phyloP scores from a whole-genome alignment of 768 basidiomycete species.

The Xerocomus potaroensis region DNA sequence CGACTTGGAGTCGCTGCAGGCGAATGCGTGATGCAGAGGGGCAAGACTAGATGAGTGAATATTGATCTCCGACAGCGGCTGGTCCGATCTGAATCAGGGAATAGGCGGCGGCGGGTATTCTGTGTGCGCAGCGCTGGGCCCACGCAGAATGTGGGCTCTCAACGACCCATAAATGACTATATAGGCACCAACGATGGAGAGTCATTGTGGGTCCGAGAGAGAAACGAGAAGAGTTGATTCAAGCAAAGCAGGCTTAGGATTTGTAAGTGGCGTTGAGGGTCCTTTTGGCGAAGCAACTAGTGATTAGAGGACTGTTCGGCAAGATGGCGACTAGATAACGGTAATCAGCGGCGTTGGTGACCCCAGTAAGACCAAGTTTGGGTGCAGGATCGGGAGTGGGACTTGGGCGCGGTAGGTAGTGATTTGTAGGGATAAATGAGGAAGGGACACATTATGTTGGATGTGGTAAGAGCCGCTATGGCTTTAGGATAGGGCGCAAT shows the following conservation, averaged over 20 bases:
- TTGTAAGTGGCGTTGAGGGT: conserved; percentile 15
- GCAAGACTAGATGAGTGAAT: not conserved
- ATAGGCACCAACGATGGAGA: not conserved
- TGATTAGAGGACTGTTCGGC: not conserved
- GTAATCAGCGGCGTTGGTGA: conserved; percentile 7
- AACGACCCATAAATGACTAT: conserved; percentile 6
- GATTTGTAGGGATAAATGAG: too few species aligned
- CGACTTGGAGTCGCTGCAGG: conserved; percentile 1
- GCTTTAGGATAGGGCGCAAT: not conserved
- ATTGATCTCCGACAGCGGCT: conserved; percentile 5
- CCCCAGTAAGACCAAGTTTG: not conserved
- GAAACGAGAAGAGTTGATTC: not conserved
- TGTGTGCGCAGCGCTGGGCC: too few species aligned
- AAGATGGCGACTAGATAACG: conserved; percentile 14
- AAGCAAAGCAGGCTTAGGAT: not conserved
- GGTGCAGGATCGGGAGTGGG: not conserved
- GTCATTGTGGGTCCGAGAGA: conserved; percentile 20
- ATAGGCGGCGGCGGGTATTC: not conserved
- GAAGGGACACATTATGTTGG: too few species aligned
- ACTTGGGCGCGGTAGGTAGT: too few species aligned
- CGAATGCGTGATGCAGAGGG: not conserved
- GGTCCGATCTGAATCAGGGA: not conserved
- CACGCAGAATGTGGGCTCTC: conserved; percentile 1
- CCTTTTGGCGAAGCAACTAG: conserved; percentile 7
- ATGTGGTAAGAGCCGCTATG: too few species aligned